Evolutionary conservation across 208 protist species (phyloP).

Genomic region (Entamoeba nuttalli): DNA sequence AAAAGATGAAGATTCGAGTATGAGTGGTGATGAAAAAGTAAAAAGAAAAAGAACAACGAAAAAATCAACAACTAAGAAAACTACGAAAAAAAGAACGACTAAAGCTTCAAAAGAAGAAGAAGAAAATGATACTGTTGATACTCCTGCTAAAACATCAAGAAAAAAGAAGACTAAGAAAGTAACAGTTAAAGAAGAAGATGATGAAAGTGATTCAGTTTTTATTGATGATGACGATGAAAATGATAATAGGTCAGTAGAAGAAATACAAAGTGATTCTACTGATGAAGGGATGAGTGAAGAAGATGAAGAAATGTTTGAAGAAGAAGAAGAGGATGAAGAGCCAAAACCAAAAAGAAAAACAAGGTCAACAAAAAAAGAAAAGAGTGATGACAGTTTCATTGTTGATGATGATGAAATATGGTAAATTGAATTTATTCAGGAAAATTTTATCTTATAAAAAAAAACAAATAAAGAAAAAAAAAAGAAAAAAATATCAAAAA

Average conservation of each 20-base stretch:
- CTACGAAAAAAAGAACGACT: not conserved
- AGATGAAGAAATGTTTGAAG: not conserved
- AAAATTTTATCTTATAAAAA: too few species aligned
- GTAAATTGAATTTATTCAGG: too few species aligned
- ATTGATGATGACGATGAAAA: not conserved
- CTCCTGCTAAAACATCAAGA: not conserved
- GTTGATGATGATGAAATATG: too few species aligned
- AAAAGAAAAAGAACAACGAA: not conserved
- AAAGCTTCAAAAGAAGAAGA: not conserved
- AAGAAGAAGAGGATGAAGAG: not conserved
- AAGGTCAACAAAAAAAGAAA: too few species aligned
- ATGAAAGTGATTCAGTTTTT: not conserved
- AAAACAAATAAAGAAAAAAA: too few species aligned
- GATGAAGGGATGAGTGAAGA: not conserved
- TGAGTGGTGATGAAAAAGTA: not conserved
- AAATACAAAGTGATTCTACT: not conserved
- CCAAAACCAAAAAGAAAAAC: not conserved
- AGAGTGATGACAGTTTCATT: too few species aligned
- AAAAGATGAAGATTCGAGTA: not conserved
- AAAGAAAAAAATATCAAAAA: too few species aligned
- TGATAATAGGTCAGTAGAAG: not conserved
- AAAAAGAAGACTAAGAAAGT: not conserved
- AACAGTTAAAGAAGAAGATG: not conserved
- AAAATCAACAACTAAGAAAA: not conserved
- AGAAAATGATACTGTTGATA: not conserved